Conservation (phyloP, 768 basidiomycete species). For the Clathrus columnatus region DNA sequence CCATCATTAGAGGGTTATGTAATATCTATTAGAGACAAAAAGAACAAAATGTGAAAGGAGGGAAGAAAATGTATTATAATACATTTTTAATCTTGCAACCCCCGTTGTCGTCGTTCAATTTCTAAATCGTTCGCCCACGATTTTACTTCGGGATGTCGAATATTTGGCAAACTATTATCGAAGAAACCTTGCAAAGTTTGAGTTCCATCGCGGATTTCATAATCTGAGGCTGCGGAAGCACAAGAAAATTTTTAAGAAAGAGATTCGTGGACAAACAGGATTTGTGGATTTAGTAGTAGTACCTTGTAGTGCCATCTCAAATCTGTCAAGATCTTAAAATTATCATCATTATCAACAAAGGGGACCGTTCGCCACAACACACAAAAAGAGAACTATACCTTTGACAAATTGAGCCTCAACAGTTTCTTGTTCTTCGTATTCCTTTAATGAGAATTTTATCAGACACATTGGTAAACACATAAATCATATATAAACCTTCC, state of each 20-base stretch:
- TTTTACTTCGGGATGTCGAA: slow-evolving; percentile 65
- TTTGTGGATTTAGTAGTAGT: background rate
- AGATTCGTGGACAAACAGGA: too few relatives aligned
- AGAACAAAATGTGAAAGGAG: background rate
- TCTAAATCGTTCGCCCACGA: slow-evolving; percentile 57
- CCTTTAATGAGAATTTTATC: slow-evolving; percentile 33
- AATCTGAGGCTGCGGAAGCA: slow-evolving; percentile 52
- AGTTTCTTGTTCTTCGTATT: slow-evolving; percentile 72
- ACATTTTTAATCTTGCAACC: background rate
- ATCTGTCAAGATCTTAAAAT: slow-evolving; percentile 64
- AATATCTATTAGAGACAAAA: background rate
- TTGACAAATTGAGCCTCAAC: slow-evolving; percentile 82
- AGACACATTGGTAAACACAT: background rate
- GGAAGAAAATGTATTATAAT: background rate
- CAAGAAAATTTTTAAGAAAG: background rate
- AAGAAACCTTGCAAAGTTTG: slow-evolving; percentile 64
- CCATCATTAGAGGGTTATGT: slow-evolving; percentile 57
- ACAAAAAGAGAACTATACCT: slow-evolving; percentile 32
- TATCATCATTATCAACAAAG: background rate
- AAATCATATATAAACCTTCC: slow-evolving; percentile 43
- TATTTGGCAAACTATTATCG: slow-evolving; percentile 64
- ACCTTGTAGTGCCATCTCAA: slow-evolving; percentile 87
- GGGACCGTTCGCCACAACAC: background rate
- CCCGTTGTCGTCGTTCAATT: slow-evolving; percentile 36
- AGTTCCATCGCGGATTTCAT: slow-evolving; percentile 46